Evolutionary conservation across 2,329 filamentous ascomycete genomes (phyloP), one percentile per base, ranked within the genome.

Genomic region (Lojkania enalia): DNA sequence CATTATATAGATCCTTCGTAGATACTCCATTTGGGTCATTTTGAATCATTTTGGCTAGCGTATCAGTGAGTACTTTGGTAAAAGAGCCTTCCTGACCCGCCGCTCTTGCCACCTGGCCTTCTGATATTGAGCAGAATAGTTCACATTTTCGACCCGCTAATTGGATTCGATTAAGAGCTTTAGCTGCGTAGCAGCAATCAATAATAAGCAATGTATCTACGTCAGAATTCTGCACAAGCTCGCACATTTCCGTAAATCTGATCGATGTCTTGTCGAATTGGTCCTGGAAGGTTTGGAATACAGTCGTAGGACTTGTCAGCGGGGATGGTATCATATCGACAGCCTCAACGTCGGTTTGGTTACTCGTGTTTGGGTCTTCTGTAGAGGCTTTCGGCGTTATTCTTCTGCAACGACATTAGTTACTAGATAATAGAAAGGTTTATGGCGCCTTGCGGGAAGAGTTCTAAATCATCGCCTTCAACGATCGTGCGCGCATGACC

Each of bases 101-200:
- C 13, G 33, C 52, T 11, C 27, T 27, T 6, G 52, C 49, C 14
- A 7, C 12, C 19, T 43, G 30, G n/a, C 35, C 29, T 27, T 48
- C 46, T 9, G 52, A 20, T 12, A 44, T 49, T 2, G 49, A 48
- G 11, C 33, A 49, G n/a, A 55, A 35, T 7, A 55, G 46, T 35
- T 55, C 52, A 35, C 48, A 52, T 32, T 55, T 55, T 18, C 52
- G 39, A 19, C 37, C 33, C 2, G 46, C 49, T 6, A 50, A 39
- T 19, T 32, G 25, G 12, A 32, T 20, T 3, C 33, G 27, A 4
- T 40, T 41, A 30, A 52, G 52, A 5, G 49, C 44, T 14, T 32
- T 31, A 2, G 46, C 52, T 7, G 52, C 49, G 30, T 30, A 46
- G 20, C 52, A 55, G 37, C 49, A 47, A 27, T 55, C 52, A 15